Evolutionary conservation across 129 eudicot genomes (phyloP).

Genomic region (Artemisia argyi): DNA sequence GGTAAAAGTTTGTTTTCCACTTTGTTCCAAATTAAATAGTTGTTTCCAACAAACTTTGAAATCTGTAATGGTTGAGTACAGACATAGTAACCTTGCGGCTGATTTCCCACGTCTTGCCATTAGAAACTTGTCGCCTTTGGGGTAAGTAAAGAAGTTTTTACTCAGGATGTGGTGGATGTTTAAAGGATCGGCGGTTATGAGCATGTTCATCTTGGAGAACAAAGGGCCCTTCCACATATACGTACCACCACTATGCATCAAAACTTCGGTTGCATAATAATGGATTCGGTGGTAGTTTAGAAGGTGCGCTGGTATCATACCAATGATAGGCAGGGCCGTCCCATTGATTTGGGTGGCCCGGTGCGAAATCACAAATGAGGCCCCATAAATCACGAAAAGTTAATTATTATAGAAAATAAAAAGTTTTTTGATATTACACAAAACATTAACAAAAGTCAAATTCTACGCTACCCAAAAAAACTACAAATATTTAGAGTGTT

Average conservation of each 20-base stretch:
- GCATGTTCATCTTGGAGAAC: not conserved
- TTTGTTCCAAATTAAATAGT: slow-evolving; percentile 25
- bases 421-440: too few species aligned
- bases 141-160: slow-evolving; percentile 35
- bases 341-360: too few species aligned
- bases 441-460: too few species aligned
- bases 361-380: too few species aligned
- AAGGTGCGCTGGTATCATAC: slow-evolving; percentile 9
- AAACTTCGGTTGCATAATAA: not conserved
- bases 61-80: not conserved
- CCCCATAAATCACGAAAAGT: too few species aligned
- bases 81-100: slow-evolving; percentile 23
- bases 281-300: slow-evolving; percentile 14
- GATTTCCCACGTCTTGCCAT: slow-evolving; percentile 38
- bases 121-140: slow-evolving; percentile 37
- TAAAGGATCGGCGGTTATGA: slow-evolving; percentile 35
- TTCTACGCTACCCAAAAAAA: too few species aligned
- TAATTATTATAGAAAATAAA: too few species aligned
- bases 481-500: too few species aligned
- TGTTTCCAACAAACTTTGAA: slow-evolving; percentile 13
- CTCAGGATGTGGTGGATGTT: slow-evolving; percentile 43
- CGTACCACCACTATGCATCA: slow-evolving; percentile 24
- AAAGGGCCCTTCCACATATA: not conserved
- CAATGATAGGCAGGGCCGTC: slow-evolving; percentile 32
- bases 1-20: slow-evolving; percentile 19